Percentiles rank a stretch among this genome's conserved stretches.
phyloP scores from a whole-genome alignment of 495 filamentous ascomycete genomes.

The Diplogelasinospora grovesii region DNA sequence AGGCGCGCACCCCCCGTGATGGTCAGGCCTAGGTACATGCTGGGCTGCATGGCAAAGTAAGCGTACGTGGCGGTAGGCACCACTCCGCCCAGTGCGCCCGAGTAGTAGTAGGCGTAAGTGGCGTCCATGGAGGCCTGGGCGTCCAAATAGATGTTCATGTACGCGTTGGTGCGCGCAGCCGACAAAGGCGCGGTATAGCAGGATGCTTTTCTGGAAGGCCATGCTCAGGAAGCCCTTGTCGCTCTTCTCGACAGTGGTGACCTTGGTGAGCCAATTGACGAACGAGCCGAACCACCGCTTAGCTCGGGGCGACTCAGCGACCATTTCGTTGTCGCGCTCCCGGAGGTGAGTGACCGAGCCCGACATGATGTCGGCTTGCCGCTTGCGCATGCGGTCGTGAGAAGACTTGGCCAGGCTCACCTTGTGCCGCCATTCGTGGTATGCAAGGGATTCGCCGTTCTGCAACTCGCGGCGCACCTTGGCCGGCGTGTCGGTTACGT shows the following conservation, averaged over 20 bases:
- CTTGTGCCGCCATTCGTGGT: too few species aligned
- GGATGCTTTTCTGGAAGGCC: not conserved
- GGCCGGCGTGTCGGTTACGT: slow-evolving; percentile 3
- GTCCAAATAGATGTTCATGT: not conserved
- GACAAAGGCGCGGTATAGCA: not conserved
- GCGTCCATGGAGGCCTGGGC: not conserved
- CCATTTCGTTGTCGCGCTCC: not conserved
- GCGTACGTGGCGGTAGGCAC: not conserved
- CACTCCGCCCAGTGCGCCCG: too few species aligned
- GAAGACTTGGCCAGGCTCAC: too few species aligned
- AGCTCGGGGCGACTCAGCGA: not conserved
- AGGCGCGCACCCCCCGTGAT: not conserved
- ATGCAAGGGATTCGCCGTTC: too few species aligned
- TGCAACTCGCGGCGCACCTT: too few species aligned
- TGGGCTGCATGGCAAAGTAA: slow-evolving; percentile 1
- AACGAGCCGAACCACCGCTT: slow-evolving; percentile 1
- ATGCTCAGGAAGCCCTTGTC: not conserved
- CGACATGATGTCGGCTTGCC: not conserved
- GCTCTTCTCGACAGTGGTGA: not conserved
- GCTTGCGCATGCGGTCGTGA: too few species aligned
- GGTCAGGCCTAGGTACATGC: not conserved
- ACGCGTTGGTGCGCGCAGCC: not conserved
- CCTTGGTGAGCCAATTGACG: not conserved
- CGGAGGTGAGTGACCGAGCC: not conserved
- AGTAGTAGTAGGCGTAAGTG: not conserved